Conservation (phyloP, 495 filamentous ascomycete genomes). For the Haplographium delicatum region DNA sequence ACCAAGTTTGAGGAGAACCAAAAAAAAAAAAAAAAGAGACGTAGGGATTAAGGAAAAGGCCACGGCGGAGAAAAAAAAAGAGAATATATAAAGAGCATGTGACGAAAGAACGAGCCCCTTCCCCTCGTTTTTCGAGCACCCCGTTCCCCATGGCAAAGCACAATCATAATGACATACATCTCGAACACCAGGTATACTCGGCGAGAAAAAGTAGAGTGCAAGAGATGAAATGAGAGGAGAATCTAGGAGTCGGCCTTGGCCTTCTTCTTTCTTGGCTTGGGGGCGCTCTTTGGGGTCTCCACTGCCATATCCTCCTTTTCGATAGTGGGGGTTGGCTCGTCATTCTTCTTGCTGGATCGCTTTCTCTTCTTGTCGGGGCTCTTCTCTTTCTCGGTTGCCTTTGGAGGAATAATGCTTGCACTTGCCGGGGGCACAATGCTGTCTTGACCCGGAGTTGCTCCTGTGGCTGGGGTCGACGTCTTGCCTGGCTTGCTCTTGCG, state of each 20-base stretch:
- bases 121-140: neutral
- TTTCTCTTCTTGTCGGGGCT: conserved; percentile 41
- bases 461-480: conserved; percentile 25
- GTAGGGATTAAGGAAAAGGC: neutral
- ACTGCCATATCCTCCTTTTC: conserved; percentile 37
- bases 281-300: conserved; percentile 42
- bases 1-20: neutral
- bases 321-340: conserved; percentile 33
- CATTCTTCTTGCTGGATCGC: conserved; percentile 36
- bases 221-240: neutral
- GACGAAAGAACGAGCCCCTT: neutral
- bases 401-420: conserved; percentile 26
- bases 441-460: too few species aligned
- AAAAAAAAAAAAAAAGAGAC: neutral
- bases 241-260: conserved; percentile 22
- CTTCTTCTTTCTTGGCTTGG: conserved; percentile 27
- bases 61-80: neutral
- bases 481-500: conserved; percentile 44
- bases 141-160: neutral
- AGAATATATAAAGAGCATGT: too few species aligned
- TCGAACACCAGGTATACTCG: neutral
- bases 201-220: neutral
- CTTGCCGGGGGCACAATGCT: conserved; percentile 22
- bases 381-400: conserved; percentile 26
- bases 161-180: conserved; percentile 1